phyloP scores from a whole-genome alignment of 228 moss, liverwort and hornwort species.

The Sphagnum fallax region DNA sequence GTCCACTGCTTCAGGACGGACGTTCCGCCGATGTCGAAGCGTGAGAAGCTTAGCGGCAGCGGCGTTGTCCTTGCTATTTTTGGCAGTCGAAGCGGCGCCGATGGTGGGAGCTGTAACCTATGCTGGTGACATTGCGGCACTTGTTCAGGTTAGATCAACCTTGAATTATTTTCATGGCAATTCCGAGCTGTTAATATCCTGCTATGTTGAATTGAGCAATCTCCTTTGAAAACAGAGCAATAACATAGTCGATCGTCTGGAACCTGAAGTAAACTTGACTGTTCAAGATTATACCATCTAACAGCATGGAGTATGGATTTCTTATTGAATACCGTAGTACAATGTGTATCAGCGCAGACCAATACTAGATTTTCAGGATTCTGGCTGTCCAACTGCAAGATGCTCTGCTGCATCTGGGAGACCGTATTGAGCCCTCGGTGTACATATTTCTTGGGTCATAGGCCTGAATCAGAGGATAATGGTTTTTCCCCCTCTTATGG shows the following conservation, averaged over 20 bases:
- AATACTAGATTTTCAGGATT: too few relatives aligned
- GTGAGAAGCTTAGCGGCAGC: too few relatives aligned
- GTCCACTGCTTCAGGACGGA: too few relatives aligned
- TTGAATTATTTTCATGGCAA: background rate
- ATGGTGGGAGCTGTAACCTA: slow-evolving; percentile 27
- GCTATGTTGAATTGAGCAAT: background rate
- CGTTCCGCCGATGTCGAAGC: too few relatives aligned
- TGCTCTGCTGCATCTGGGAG: too few relatives aligned
- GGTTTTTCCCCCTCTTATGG: too few relatives aligned
- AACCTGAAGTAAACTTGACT: background rate
- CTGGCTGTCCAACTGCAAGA: too few relatives aligned
- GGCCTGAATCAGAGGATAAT: too few relatives aligned
- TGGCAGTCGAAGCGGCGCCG: background rate
- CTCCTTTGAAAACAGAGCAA: background rate
- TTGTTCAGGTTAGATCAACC: slow-evolving; percentile 22
- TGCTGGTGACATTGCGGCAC: slow-evolving; percentile 30
- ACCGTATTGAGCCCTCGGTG: too few relatives aligned
- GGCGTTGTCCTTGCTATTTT: background rate
- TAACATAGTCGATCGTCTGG: background rate
- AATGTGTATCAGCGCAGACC: too few relatives aligned
- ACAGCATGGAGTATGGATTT: background rate
- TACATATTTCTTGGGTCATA: too few relatives aligned
- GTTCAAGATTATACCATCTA: background rate
- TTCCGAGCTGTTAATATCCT: background rate
- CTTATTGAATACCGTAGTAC: too few relatives aligned